Base-by-base conservation (phyloP, 2,329 filamentous ascomycete species). In the Tolypocladium nubicola region DNA sequence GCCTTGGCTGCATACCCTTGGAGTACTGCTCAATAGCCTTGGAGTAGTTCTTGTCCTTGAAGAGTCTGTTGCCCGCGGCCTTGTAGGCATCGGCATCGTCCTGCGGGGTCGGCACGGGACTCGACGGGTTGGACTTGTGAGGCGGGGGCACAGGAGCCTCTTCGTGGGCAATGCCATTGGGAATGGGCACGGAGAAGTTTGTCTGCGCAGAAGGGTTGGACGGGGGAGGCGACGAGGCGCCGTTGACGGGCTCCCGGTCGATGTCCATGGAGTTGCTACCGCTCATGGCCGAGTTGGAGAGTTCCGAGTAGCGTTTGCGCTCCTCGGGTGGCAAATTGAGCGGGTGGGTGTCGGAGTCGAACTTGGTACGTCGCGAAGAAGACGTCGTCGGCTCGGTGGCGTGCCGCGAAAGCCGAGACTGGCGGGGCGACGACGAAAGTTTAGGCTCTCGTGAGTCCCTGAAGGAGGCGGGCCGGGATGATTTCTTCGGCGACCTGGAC, bases 41-140 rank as follows among this genome's bases (percentile, higher is more conserved):
- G 60, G 80, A 76, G 72, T 93, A 99, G 68, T 97, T 89, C 70
- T 88, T 90, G 62, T 92, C 89, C 78, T 97, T 97, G 82, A 97
- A 99, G 69, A 90, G 93, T 68, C 94, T 94, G 77, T 99, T 99
- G 59, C 94, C 94, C 2, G 89, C 84, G 65, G 89, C 84, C 79
- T 99, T 99, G 82, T 87, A 96, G 14, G 85, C 80, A 75, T 99
- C 94, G 33, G 93, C 90, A 69, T 97, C 90, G 56, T 93, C 88
- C 47, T 75, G 72, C 30, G 78, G 71, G 40, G 74, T 78, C 50
- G 78, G 75, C 54, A 76, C 75, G 49, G 82, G 83, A 69, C 80
- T 85, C 57, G 79, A 79, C 50, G 82, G 81, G 67, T 80, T 83
- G 35, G 82, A 84, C 65, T 82, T 80, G 74, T 92, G 88, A 59